Percentiles rank a stretch among this genome's conserved stretches.
Conservation (phyloP, 441 rosid genomes). For the Croton setiger region DNA sequence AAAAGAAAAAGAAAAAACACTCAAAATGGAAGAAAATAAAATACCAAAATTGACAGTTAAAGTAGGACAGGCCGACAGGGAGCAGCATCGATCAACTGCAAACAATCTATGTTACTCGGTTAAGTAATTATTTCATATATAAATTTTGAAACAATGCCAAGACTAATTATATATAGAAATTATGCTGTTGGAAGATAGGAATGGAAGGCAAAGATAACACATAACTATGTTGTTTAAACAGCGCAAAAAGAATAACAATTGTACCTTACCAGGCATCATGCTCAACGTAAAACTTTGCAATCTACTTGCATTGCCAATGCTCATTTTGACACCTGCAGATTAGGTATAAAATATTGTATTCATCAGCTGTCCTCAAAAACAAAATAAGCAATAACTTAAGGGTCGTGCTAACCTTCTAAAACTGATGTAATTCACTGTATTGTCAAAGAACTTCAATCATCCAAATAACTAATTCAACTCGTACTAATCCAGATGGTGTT, state of each 20-base stretch:
- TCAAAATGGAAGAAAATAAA: too few relatives aligned
- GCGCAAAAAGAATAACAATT: not conserved
- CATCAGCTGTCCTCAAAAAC: not conserved
- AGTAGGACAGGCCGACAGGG: too few relatives aligned
- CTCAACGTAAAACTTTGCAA: not conserved
- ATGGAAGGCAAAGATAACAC: not conserved
- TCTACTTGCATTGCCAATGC: not conserved
- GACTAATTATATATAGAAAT: too few relatives aligned
- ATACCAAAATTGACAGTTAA: too few relatives aligned
- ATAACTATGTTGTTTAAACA: not conserved
- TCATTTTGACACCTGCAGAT: not conserved
- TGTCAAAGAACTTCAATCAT: slow-evolving; percentile 2
- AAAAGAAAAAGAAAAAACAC: too few relatives aligned
- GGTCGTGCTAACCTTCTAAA: not conserved
- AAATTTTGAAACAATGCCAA: too few relatives aligned
- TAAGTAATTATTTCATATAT: too few relatives aligned
- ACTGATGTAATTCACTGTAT: not conserved
- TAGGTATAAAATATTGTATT: not conserved
- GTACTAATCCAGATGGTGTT: not conserved
- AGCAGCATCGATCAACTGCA: too few relatives aligned
- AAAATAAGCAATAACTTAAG: not conserved
- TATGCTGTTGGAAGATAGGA: not conserved
- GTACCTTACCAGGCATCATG: not conserved
- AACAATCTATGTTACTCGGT: too few relatives aligned
- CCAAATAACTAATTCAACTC: not conserved